Conservation (phyloP, 2,329 filamentous ascomycete genomes). For the Penicillium olsonii region DNA sequence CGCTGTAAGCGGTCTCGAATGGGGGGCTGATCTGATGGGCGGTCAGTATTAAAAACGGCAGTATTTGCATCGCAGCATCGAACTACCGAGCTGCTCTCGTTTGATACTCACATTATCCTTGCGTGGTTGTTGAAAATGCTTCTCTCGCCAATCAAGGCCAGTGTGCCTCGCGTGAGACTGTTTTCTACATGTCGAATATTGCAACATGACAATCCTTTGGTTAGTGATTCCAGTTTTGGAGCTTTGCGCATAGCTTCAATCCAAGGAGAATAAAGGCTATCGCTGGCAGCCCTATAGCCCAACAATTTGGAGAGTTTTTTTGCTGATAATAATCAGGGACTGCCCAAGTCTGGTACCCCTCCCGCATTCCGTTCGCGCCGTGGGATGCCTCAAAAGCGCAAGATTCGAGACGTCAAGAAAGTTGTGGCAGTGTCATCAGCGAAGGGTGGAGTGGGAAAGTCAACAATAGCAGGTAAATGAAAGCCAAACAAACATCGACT, state of each 20-base stretch:
- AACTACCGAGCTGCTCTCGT: background rate
- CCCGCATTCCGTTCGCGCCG: slow-evolving; percentile 72
- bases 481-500: background rate
- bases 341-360: slow-evolving; percentile 73
- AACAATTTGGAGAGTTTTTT: background rate
- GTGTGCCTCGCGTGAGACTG: slow-evolving; percentile 42
- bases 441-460: slow-evolving; percentile 98
- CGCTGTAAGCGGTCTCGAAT: background rate
- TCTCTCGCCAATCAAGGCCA: background rate
- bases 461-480: slow-evolving; percentile 75
- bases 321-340: slow-evolving; percentile 60
- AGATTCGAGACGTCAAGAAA: slow-evolving; percentile 81
- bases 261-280: background rate
- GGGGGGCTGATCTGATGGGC: slow-evolving; percentile 3
- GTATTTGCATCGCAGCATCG: slow-evolving; percentile 9
- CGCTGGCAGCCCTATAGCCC: background rate
- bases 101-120: background rate
- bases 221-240: slow-evolving; percentile 38
- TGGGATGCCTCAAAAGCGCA: slow-evolving; percentile 76
- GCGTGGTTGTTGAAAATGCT: background rate
- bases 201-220: slow-evolving; percentile 85
- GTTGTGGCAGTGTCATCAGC: slow-evolving; percentile 97
- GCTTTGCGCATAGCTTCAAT: background rate
- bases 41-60: slow-evolving; percentile 7
- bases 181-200: slow-evolving; percentile 60